Conservation (phyloP, 164 flowering plant genomes). For the Tetrastigma voinierianum region DNA sequence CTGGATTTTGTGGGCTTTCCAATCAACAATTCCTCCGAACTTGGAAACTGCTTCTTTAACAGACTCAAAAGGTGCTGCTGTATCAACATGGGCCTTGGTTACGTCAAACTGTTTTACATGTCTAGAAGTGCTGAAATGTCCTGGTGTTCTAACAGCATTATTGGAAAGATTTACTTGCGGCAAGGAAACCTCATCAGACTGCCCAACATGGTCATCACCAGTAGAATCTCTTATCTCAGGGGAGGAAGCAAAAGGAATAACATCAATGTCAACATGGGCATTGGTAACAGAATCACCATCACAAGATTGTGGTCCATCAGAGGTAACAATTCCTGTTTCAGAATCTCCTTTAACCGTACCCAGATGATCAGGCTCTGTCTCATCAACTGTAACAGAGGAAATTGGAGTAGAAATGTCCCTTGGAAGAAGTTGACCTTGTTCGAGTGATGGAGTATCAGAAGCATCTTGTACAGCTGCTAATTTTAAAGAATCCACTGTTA, state of each 20-base stretch:
- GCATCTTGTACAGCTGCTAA: slow-evolving; percentile 15
- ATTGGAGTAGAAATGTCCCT: slow-evolving; percentile 3
- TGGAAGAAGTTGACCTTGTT: slow-evolving; percentile 15
- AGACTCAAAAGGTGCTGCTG: slow-evolving; percentile 89
- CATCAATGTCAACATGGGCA: slow-evolving; percentile 13
- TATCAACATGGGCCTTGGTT: slow-evolving; percentile 61
- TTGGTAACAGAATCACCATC: slow-evolving; percentile 9
- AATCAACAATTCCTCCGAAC: slow-evolving; percentile 92
- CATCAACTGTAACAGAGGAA: not conserved
- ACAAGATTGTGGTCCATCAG: slow-evolving; percentile 12
- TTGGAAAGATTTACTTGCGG: slow-evolving; percentile 18
- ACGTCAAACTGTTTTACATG: slow-evolving; percentile 17
- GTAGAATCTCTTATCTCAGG: slow-evolving; percentile 10
- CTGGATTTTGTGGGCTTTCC: slow-evolving; percentile 87
- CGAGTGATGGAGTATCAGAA: slow-evolving; percentile 11
- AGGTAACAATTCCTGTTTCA: slow-evolving; percentile 3
- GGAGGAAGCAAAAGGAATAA: slow-evolving; percentile 8
- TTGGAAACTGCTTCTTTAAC: slow-evolving; percentile 89
- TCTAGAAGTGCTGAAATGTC: slow-evolving; percentile 15
- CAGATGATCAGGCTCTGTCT: slow-evolving; percentile 1
- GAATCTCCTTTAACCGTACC: slow-evolving; percentile 5
- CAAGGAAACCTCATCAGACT: slow-evolving; percentile 18
- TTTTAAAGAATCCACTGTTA: slow-evolving; percentile 8
- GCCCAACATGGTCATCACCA: slow-evolving; percentile 8
- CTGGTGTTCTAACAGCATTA: slow-evolving; percentile 15